Percentiles rank a stretch among this genome's conserved stretches.
Evolutionary conservation across 2,329 filamentous ascomycete species (phyloP).

Genomic region (Raffaelea albimanens): DNA sequence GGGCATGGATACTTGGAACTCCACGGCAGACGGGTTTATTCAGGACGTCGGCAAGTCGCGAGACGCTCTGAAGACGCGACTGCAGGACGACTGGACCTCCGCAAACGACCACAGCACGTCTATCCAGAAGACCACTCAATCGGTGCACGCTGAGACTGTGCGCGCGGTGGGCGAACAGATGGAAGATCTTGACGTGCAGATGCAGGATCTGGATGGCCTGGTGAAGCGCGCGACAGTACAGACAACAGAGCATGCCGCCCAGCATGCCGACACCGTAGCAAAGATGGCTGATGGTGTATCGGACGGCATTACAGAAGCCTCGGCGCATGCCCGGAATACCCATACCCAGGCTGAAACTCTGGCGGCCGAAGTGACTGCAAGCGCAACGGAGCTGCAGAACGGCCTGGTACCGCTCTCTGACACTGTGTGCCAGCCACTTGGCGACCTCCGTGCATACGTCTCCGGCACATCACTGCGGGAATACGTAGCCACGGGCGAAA

Average conservation of each 20-base stretch:
- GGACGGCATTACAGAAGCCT: constrained; percentile 62
- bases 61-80: constrained; percentile 68
- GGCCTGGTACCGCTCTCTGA: constrained; percentile 51
- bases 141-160: constrained; percentile 83
- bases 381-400: constrained; percentile 48
- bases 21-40: constrained; percentile 58
- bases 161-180: constrained; percentile 86
- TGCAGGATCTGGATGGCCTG: constrained; percentile 84
- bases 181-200: constrained; percentile 75
- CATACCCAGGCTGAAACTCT: constrained; percentile 59
- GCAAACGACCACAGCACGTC: constrained; percentile 74
- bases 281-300: constrained; percentile 59
- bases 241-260: constrained; percentile 67
- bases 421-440: constrained; percentile 59
- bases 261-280: constrained; percentile 57
- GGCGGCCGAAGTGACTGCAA: constrained; percentile 55
- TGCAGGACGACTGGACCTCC: constrained; percentile 75
- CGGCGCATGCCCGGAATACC: constrained; percentile 59
- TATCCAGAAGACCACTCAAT: constrained; percentile 74
- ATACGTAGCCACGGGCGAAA: constrained; percentile 77
- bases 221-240: constrained; percentile 72
- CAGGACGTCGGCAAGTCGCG: constrained; percentile 63
- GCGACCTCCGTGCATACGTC: constrained; percentile 62
- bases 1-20: constrained; percentile 66
- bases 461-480: constrained; percentile 58